Percentiles rank a stretch among this genome's conserved stretches.
Conservation (phyloP, 805 yeast species). For the Suhomyces prunicola region DNA sequence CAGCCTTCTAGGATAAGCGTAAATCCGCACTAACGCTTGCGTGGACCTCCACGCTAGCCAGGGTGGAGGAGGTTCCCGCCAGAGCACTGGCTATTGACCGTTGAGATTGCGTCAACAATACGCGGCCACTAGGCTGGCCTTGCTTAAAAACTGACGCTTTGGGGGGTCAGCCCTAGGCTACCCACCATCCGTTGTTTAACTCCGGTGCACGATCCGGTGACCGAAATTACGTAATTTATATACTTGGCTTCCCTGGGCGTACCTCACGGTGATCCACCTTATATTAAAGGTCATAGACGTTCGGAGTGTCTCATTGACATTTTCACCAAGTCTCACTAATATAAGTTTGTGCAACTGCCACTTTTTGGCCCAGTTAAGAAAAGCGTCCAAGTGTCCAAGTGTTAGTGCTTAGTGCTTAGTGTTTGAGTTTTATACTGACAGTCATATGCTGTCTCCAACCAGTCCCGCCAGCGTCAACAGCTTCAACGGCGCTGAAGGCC, state of each 20-base stretch:
- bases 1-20: background rate
- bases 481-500: background rate
- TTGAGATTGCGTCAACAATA: background rate
- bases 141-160: background rate
- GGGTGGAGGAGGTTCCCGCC: too few relatives aligned
- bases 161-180: background rate
- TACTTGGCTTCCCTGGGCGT: background rate
- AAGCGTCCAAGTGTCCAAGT: too few relatives aligned
- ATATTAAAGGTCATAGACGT: too few relatives aligned
- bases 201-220: background rate
- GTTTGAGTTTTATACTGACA: too few relatives aligned
- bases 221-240: background rate
- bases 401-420: too few relatives aligned
- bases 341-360: too few relatives aligned
- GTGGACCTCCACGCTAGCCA: background rate
- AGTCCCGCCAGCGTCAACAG: background rate
- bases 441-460: background rate
- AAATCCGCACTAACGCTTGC: background rate
- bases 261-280: background rate
- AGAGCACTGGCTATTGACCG: background rate
- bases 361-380: too few relatives aligned
- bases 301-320: too few relatives aligned
- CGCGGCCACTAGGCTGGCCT: background rate
- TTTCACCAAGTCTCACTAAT: too few relatives aligned
- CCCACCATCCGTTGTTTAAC: background rate